Evolutionary conservation across 306 rosid genomes (phyloP), one percentile per base, ranked within the genome.

Genomic region (Prunus davidiana): DNA sequence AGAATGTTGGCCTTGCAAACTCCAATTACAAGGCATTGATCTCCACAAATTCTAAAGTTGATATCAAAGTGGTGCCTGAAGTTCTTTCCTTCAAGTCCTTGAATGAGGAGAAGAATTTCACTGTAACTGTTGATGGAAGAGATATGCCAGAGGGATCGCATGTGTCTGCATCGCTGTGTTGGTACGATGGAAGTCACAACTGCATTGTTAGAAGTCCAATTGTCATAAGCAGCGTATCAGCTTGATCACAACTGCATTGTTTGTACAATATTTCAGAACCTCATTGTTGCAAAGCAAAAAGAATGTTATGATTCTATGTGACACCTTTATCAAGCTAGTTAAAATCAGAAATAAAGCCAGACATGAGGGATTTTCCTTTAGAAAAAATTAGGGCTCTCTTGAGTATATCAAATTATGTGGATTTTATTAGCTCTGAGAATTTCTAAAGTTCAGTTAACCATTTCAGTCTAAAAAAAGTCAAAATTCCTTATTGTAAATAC

Each of bases 21-120:
- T 81, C 81, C 4, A 68, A 28, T 5, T 82, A 85, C 52, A 27
- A 63, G 18, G 73, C 46, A 0, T 65, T 2, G 18, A 27, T 82
- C 34, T 1, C 15, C 2, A 12, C 66, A 32, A 34, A n/a, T 27
- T 18, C 78, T 10, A 1, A 20, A 28, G 22, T 82, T 41, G 43
- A 76, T 22, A 22, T 79, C 16, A 70, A 12, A 0, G 82, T 73
- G 13, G 18, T 45, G 15, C 88, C 86, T 49, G 7, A 8, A 3
- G 38, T 69, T 19, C 71, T 82, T 5, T 22, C 71, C 19, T 82
- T 85, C 54, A 47, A 57, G 51, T 49, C 69, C 3, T 56, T 82
- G 72, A 34, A 61, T 24, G 80, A 85, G 78, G 61, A 72, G 63
- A 78, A 82, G 28, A 67, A 74, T 24, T 85, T 82, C 43, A 61